These are phyloP conservation scores for Ascochyta lentis DNA, from an alignment of 2,329 filamentous ascomycete genomes.

Conservation along the genomic window DNA sequence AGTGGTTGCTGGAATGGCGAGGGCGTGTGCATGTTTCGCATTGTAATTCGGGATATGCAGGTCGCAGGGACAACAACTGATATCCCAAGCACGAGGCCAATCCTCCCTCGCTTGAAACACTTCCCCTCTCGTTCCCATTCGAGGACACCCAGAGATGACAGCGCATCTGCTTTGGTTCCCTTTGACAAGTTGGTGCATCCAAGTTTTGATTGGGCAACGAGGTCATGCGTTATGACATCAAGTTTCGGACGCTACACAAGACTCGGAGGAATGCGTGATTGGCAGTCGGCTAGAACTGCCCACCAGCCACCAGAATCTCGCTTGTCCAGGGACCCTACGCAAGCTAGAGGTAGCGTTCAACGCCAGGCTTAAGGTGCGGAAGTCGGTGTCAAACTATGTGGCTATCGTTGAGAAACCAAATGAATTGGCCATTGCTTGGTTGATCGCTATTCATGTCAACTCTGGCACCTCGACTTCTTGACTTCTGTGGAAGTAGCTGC, in stretches of 20 bases:
- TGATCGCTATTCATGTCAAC: conserved; percentile 2
- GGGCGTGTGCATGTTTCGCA: conserved; percentile 22
- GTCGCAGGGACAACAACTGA: conserved; percentile 15
- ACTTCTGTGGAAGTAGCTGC: not conserved
- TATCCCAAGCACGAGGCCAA: conserved; percentile 1
- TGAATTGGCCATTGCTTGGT: conserved; percentile 6
- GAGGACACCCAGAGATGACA: conserved; percentile 20
- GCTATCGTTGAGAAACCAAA: conserved; percentile 7
- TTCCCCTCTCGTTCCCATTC: conserved; percentile 18
- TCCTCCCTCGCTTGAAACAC: conserved; percentile 9
- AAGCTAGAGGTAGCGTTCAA: conserved; percentile 10
- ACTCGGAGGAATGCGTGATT: conserved; percentile 8
- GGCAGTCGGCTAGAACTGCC: conserved; percentile 28
- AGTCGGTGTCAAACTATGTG: conserved; percentile 8
- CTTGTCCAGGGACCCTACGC: conserved; percentile 21
- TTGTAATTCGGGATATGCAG: conserved; percentile 4
- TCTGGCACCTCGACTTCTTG: not conserved
- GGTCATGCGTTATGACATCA: conserved; percentile 32
- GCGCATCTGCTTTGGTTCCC: conserved; percentile 21
- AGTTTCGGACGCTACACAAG: conserved; percentile 11
- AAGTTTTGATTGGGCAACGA: conserved; percentile 26
- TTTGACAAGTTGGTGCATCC: conserved; percentile 12
- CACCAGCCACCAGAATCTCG: conserved; percentile 28
- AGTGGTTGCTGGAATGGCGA: conserved; percentile 3
- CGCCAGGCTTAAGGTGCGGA: conserved; percentile 9